phyloP scores from a whole-genome alignment of 345 rosid genomes.

The Salix brachista region DNA sequence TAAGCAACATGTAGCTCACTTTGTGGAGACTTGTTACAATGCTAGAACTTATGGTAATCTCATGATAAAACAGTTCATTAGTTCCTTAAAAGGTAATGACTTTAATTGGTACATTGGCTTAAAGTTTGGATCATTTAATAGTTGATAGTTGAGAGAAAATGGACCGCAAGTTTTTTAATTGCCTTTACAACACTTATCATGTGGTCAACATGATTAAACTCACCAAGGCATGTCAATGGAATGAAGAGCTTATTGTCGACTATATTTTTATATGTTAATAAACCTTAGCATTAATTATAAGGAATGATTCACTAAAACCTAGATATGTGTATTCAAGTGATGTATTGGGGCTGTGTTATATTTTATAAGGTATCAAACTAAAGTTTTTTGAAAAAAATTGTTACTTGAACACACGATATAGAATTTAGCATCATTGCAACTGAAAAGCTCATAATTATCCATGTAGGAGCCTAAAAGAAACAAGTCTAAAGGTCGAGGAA shows the following conservation, averaged over 20 bases:
- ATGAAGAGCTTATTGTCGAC: not conserved
- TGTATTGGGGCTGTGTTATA: not conserved
- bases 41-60: no score
- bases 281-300: not conserved
- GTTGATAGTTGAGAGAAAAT: no score
- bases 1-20: no score
- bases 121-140: no score
- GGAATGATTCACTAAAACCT: not conserved
- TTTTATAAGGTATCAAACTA: not conserved
- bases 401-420: not conserved
- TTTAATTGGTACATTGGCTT: no score
- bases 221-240: not conserved
- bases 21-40: no score
- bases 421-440: not conserved
- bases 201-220: not conserved
- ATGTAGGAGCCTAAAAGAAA: not conserved
- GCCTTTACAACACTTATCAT: not conserved
- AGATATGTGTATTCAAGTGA: not conserved
- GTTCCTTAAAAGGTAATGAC: no score
- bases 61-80: no score
- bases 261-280: not conserved
- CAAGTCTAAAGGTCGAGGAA: accelerated
- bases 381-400: not conserved
- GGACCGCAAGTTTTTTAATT: not conserved
- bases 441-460: not conserved